Base-by-base conservation (phyloP, 2,329 filamentous ascomycete genomes). In the Exophiala xenobiotica region DNA sequence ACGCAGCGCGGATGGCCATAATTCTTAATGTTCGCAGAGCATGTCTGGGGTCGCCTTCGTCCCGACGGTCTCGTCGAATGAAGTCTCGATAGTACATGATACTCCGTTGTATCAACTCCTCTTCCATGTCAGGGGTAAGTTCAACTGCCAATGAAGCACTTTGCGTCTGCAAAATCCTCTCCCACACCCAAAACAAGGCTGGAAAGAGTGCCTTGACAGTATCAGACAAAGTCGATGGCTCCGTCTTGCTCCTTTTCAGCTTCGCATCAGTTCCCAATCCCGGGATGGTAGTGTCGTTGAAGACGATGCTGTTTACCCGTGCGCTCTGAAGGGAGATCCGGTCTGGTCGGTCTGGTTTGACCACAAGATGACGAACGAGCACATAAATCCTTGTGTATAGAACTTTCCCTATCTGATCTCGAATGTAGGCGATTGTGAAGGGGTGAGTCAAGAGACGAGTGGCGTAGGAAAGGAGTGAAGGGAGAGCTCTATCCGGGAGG, bases 391-490 rank as follows among this genome's bases (percentile, higher is more conserved):
- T 45, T 23, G 40, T 46, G 20, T 49, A 57, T 19, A 59, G 22
- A 16, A 38, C 37, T 38, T 44, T 42, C 19, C 51, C 42, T 22
- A 52, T 19, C 14, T 35, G 43, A 14, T 61, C 58, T 38, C 41
- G 19, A 23, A 59, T 29, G 23, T 56, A 50, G 18, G 48, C 51
- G 18, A 61, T 16, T 16, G 51, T 33, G 20, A 69, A 67, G 2
- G 72, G 72, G 5, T 67, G 64, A 24, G 60, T 63, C n/a, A 70
- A 45, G 2, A 71, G 39, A 18, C 60, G 56, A 14, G 64, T 38
- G 2, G 57, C 29, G 52, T 67, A 67, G 0, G 46, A 49, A n/a
- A 58, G 49, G 8, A 72, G 43, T 3, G 63, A 64, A 5, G 40
- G 24, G 26, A 58, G 41, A 4, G 71, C 69, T 14, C 66, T 19